Evolutionary conservation across 345 rosid genomes (phyloP).

Genomic region (Angophora floribunda): DNA sequence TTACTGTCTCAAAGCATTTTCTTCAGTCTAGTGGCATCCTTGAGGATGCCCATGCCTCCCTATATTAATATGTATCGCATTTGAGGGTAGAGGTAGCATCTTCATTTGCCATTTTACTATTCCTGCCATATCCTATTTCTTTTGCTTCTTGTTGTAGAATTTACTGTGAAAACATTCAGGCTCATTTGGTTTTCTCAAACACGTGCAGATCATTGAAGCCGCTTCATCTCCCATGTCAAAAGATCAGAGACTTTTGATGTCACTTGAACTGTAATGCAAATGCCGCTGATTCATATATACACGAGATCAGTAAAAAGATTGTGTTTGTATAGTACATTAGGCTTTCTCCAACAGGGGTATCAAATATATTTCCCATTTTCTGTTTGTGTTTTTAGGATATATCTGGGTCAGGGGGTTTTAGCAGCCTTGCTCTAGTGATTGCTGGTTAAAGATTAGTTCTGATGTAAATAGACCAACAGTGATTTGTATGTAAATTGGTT

Average conservation of each 20-base stretch:
- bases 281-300: not conserved
- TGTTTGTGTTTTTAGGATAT: not conserved
- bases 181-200: not conserved
- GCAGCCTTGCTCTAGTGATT: not conserved
- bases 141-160: not conserved
- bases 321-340: not conserved
- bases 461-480: not conserved
- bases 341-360: not conserved
- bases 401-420: not conserved
- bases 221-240: not conserved
- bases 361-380: not conserved
- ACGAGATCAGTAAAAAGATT: not conserved
- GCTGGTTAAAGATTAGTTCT: not conserved
- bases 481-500: not conserved
- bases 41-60: not conserved
- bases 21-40: not conserved
- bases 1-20: not conserved
- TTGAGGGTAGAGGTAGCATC: not conserved
- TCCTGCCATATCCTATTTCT: not conserved
- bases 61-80: not conserved
- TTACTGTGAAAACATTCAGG: not conserved
- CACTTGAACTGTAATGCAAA: constrained; percentile 1
- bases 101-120: not conserved
- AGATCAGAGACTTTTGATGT: constrained; percentile 11
- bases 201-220: constrained; percentile 4